A percentile compares a stretch with the other conserved stretches of the same genome.
phyloP scores from a whole-genome alignment of 352 stramenopile species.

The Phytophthora citrophthora region DNA sequence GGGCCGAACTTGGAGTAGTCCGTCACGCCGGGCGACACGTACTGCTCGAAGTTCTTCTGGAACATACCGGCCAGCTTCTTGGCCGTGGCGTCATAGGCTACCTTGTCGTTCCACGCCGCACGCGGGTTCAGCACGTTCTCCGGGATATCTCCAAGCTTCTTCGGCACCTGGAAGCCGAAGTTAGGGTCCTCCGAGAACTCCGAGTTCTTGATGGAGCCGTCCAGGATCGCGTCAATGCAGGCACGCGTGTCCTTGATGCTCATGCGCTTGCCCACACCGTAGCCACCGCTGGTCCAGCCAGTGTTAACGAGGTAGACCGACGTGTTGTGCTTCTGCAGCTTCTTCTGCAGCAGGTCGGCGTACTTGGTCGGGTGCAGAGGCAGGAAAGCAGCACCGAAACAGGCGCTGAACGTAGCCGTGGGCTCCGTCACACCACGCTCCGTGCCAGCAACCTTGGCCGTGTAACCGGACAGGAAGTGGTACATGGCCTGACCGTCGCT shows the following conservation, averaged over 20 bases:
- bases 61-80: slow-evolving; percentile 97
- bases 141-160: slow-evolving; percentile 86
- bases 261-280: slow-evolving; percentile 98
- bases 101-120: slow-evolving; percentile 93
- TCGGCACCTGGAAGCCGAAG: slow-evolving; percentile 96
- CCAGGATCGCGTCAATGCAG: slow-evolving; percentile 97
- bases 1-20: slow-evolving; percentile 97
- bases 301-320: slow-evolving; percentile 98
- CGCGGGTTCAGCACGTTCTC: slow-evolving; percentile 91
- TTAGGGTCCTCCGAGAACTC: slow-evolving; percentile 87
- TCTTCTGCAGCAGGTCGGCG: slow-evolving; percentile 96
- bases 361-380: slow-evolving; percentile 97
- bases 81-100: slow-evolving; percentile 91
- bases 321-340: slow-evolving; percentile 95
- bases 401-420: slow-evolving; percentile 95
- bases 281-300: slow-evolving; percentile 96
- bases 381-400: slow-evolving; percentile 98
- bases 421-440: slow-evolving; percentile 97
- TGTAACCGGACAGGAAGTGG: slow-evolving; percentile 99
- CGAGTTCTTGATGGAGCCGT: slow-evolving; percentile 94
- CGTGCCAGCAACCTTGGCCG: slow-evolving; percentile 98
- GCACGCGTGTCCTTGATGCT: slow-evolving; percentile 96
- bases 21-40: slow-evolving; percentile 92
- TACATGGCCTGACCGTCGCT: slow-evolving; percentile 97
- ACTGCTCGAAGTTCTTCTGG: slow-evolving; percentile 97